These are phyloP conservation scores for Termitomyces sp. DNA, from an alignment of 768 basidiomycete genomes.

Conservation along the genomic window DNA sequence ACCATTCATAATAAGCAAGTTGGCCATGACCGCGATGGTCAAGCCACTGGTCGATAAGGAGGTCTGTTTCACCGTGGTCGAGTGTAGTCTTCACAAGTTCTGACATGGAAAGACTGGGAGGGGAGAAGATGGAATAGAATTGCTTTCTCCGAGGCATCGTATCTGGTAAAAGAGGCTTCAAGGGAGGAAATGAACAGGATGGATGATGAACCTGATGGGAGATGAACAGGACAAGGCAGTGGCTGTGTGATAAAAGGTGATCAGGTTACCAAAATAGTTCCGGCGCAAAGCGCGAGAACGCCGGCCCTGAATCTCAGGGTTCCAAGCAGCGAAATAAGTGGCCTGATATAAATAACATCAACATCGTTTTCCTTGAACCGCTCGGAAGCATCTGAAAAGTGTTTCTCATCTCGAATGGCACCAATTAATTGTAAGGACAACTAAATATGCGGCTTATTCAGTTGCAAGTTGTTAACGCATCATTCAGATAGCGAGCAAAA, in stretches of 20 bases:
- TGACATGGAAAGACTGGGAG: slow-evolving; percentile 66
- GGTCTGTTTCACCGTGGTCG: slow-evolving; percentile 70
- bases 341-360: no score
- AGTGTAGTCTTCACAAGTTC: slow-evolving; percentile 77
- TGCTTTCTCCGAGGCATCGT: slow-evolving; percentile 39
- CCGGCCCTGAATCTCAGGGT: slow-evolving; percentile 24
- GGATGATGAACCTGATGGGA: not conserved
- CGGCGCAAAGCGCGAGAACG: slow-evolving; percentile 20
- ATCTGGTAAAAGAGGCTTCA: slow-evolving; percentile 1
- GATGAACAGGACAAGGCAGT: slow-evolving; percentile 13
- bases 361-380: no score
- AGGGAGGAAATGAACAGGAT: not conserved
- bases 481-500: no score
- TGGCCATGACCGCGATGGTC: slow-evolving; percentile 58
- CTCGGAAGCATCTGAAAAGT: not conserved
- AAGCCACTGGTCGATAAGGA: slow-evolving; percentile 82
- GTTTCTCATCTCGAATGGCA: not conserved
- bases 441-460: not conserved
- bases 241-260: slow-evolving; percentile 14
- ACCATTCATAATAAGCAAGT: slow-evolving; percentile 77
- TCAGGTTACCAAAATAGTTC: slow-evolving; percentile 19
- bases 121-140: slow-evolving; percentile 59
- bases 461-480: no score
- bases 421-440: not conserved
- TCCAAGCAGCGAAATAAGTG: not conserved